Evolutionary conservation across 2,329 filamentous ascomycete genomes (phyloP), one percentile per base, ranked within the genome.

Genomic region (Paraphaeosphaeria sporulosa): DNA sequence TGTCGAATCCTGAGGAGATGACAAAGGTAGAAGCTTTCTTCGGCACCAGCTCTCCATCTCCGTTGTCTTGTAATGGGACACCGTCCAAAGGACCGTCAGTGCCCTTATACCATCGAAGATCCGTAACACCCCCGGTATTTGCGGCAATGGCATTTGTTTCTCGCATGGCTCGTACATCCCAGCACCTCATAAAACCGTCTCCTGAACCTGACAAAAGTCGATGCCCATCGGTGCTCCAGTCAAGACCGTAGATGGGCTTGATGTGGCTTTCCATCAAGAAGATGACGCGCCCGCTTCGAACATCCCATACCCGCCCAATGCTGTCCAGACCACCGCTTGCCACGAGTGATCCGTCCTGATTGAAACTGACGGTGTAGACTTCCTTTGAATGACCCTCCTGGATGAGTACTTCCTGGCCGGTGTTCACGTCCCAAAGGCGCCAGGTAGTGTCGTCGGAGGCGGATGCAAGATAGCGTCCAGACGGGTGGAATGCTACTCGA

Each of bases 141-240:
- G 95, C 94, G 51, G 94, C 95, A 49, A 99, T 90, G 19, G 91
- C 92, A 13, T 92, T 94, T 0, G 87, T 90, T 64, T 89, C 89
- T 69, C 91, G 87, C 51, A 98, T 94, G 71, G 95, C 94, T 48
- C 95, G 89, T 55, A 99, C 85, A 74, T 99, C 95, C 95, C 95
- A 99, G 79, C 94, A 97, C 78, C 97, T 98, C 72, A 97, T 89
- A 87, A 95, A 98, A 19, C 94, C 94, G 74, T 99, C 95, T 2
- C 90, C 93, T 15, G 93, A 96, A 1, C 93, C 94, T 0, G 93
- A 93, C n/a, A 98, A 83, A 9, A 98, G 87, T n/a, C 95, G 88
- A 76, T 97, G 90, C 6, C 94, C 93, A 74, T 99, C 95, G 0
- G 89, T 86, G 59, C 91, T 89, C 95, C 96, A 99, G 77, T 97